Evolutionary conservation across 352 stramenopile species (phyloP), one percentile per base, ranked within the genome.

Genomic region (Pythium oligandrum): DNA sequence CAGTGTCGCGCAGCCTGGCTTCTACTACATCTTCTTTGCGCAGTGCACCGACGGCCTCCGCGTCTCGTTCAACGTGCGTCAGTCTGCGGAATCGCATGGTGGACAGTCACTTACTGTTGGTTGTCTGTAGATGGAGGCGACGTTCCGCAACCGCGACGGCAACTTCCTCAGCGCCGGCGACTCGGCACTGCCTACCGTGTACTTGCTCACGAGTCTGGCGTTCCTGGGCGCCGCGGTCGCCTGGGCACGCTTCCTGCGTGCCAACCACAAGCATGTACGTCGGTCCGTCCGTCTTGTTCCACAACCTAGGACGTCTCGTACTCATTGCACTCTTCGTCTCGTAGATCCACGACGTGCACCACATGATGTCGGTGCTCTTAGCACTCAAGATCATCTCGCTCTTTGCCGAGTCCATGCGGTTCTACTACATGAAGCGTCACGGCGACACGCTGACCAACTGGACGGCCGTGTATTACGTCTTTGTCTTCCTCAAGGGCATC

Each of bases 371-470:
- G 1, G 57, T 95, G 7, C 68, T 99, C 39, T 64, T 99, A 40
- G 60, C 86, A 11, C 74, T 98, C 57, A 99, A 99, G 70, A 81
- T 79, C 6, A 37, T 97, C 12, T 87, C 90, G 35, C 66, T 98
- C n/a, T 95, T 98, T 51, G 94, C 93, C 63, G 94, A 99, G 70
- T 83, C 86, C 11, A 85, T 98, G 70, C 85, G 93, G 46, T 98
- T 95, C 61, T 96, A 98, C 72, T 98, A 96, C 71, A 98, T 99
- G 77, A 93, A 96, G 57, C 68, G 86, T 10, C 93, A 96, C 49
- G 97, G 97, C 6, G 83, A 98, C 63, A 88, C 91, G 48, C 62
- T 93, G 30, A 96, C 96, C 44, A 83, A 86, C 49, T 98, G 96
- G 90, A 77, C 78, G n/a, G 65, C 79, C 6, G 70, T 99, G 4